These are phyloP conservation scores for Salix viminalis DNA, from an alignment of 345 rosid genomes.

Conservation along the genomic window DNA sequence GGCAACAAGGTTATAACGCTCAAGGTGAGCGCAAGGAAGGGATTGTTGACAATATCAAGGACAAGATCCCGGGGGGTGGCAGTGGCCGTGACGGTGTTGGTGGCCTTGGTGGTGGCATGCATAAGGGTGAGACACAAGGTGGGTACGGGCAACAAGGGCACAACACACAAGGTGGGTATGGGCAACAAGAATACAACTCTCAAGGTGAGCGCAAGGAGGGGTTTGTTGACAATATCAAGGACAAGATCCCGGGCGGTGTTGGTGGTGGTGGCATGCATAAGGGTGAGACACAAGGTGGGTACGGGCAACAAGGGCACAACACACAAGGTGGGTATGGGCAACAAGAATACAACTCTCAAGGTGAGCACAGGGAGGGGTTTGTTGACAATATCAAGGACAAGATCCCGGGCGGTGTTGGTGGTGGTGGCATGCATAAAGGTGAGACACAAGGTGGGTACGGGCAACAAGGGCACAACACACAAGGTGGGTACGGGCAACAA, in stretches of 20 bases:
- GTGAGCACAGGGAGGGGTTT: slow-evolving; percentile 41
- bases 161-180: neutral
- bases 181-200: slow-evolving; percentile 27
- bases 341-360: neutral
- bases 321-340: too few relatives aligned
- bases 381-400: slow-evolving; percentile 44
- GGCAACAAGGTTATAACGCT: neutral
- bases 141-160: slow-evolving; percentile 20
- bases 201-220: slow-evolving; percentile 42
- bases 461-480: neutral
- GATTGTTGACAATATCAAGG: slow-evolving; percentile 39
- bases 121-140: neutral
- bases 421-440: slow-evolving; percentile 9
- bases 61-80: slow-evolving; percentile 38
- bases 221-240: slow-evolving; percentile 37
- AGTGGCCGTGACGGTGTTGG: too few relatives aligned
- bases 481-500: too few relatives aligned
- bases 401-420: slow-evolving; percentile 31
- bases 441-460: too few relatives aligned
- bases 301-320: too few relatives aligned
- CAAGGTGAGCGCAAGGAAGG: slow-evolving; percentile 42
- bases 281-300: neutral
- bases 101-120: neutral
- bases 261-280: too few relatives aligned
- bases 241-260: slow-evolving; percentile 29